phyloP scores from a whole-genome alignment of 352 stramenopile species.

The Phytophthora pistaciae region DNA sequence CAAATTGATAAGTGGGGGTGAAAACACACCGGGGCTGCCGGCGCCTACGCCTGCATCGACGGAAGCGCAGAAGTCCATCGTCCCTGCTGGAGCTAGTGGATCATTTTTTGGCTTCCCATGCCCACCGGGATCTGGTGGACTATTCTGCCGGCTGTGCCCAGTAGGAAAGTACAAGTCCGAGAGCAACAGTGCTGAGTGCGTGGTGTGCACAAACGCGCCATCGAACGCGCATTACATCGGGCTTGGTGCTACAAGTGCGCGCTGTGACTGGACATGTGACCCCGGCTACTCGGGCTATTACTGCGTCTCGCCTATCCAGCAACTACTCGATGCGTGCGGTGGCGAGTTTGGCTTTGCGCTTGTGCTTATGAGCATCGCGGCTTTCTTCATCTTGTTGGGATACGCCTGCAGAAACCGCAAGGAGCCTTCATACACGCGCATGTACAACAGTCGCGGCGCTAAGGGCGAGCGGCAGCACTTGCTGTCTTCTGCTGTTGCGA shows the following conservation, averaged over 20 bases:
- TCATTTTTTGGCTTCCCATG: conserved; percentile 87
- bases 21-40: conserved; percentile 18
- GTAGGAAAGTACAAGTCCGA: conserved; percentile 81
- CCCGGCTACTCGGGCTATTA: conserved; percentile 78
- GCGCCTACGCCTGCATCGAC: conserved; percentile 26
- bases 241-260: conserved; percentile 49
- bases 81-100: conserved; percentile 54
- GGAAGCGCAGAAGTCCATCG: conserved; percentile 28
- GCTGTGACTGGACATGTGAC: conserved; percentile 79
- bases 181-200: conserved; percentile 81
- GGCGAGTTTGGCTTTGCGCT: conserved; percentile 79
- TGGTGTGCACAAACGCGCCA: conserved; percentile 67
- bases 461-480: conserved; percentile 76
- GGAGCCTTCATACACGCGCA: conserved; percentile 65
- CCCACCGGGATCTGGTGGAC: conserved; percentile 70
- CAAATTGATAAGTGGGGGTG: conserved; percentile 28
- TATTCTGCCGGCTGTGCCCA: conserved; percentile 73
- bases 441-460: conserved; percentile 52
- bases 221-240: conserved; percentile 76
- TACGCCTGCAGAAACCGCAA: conserved; percentile 79
- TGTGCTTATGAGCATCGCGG: conserved; percentile 70
- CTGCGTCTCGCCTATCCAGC: conserved; percentile 80
- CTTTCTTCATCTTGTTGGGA: conserved; percentile 78
- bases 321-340: conserved; percentile 79
- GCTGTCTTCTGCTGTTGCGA: conserved; percentile 62